Conservation (phyloP, 1,284 basidiomycete genomes). For the Cyathus olla region DNA sequence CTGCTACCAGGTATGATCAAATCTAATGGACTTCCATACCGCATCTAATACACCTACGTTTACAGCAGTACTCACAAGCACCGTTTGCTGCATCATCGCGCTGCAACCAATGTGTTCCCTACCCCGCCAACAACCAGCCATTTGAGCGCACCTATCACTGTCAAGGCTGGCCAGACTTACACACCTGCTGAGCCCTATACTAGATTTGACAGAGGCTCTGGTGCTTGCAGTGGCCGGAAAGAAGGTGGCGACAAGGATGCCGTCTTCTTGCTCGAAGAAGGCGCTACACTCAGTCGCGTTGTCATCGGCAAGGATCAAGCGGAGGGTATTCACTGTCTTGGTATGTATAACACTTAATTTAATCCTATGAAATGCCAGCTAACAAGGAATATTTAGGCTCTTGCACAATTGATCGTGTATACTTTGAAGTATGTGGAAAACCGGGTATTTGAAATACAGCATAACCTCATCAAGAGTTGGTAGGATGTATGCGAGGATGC, state of each 20-base stretch:
- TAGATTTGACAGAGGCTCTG: conserved; percentile 46
- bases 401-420: conserved; percentile 51
- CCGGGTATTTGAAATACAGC: not conserved
- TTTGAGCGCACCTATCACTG: conserved; percentile 44
- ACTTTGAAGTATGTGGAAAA: conserved; percentile 37
- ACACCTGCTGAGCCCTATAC: conserved; percentile 44
- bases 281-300: conserved; percentile 50
- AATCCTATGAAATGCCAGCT: not conserved
- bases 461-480: not conserved
- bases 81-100: conserved; percentile 12
- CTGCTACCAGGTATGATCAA: no score
- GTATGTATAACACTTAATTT: conserved; percentile 18
- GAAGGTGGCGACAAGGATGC: conserved; percentile 49
- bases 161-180: conserved; percentile 47
- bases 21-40: no score
- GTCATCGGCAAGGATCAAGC: conserved; percentile 53
- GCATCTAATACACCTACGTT: no score
- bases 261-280: conserved; percentile 50
- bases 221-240: conserved; percentile 40
- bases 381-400: conserved; percentile 30
- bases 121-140: conserved; percentile 47
- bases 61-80: no score
- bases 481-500: conserved; percentile 57
- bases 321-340: conserved; percentile 55
- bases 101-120: conserved; percentile 48